phyloP scores from a whole-genome alignment of 2,329 filamentous ascomycete genomes.

The Zasmidium citrigriseum region DNA sequence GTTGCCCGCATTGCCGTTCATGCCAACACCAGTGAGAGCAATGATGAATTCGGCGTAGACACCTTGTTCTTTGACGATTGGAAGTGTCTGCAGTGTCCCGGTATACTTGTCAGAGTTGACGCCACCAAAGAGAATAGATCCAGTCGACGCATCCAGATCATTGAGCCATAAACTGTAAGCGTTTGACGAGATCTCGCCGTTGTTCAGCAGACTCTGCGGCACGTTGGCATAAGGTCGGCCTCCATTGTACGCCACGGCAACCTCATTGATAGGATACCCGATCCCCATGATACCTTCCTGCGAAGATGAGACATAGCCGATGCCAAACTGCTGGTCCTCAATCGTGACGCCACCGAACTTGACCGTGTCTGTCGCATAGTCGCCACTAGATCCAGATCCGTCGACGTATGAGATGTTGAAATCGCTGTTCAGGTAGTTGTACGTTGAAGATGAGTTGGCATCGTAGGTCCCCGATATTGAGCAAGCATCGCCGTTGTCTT shows the following conservation, averaged over 20 bases:
- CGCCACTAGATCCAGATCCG: constrained; percentile 72
- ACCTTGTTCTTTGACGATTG: constrained; percentile 53
- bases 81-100: constrained; percentile 63
- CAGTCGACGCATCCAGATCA: constrained; percentile 62
- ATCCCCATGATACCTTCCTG: constrained; percentile 78
- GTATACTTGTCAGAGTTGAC: constrained; percentile 74
- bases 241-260: constrained; percentile 62
- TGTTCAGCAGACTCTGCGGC: constrained; percentile 62
- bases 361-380: constrained; percentile 78
- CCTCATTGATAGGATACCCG: constrained; percentile 79
- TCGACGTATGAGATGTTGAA: constrained; percentile 92
- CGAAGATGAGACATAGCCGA: constrained; percentile 65
- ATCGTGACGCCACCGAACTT: constrained; percentile 58
- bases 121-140: constrained; percentile 77
- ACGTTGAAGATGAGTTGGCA: constrained; percentile 73
- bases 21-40: constrained; percentile 50
- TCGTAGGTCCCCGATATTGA: constrained; percentile 65
- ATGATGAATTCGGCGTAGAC: constrained; percentile 57
- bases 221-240: constrained; percentile 59
- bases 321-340: constrained; percentile 66
- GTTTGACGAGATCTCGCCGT: constrained; percentile 62
- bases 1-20: constrained; percentile 44
- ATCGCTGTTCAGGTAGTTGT: constrained; percentile 68
- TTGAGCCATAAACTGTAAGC: constrained; percentile 70
- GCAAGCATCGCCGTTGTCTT: constrained; percentile 51